Conservation (phyloP, 768 basidiomycete species). For the Kwoniella newhampshirensis region DNA sequence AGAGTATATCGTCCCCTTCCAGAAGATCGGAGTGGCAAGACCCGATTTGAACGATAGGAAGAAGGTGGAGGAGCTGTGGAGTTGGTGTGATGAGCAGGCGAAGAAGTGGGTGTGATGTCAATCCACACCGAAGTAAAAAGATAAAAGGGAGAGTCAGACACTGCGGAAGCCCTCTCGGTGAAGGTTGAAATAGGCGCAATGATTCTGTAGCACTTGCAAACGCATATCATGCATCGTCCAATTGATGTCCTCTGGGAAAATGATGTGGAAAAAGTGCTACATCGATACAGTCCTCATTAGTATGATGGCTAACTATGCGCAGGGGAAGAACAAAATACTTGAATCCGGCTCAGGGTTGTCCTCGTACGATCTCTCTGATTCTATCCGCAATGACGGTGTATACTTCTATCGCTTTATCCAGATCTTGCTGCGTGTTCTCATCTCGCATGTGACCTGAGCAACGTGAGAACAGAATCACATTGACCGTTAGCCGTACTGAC, state of each 20-base stretch:
- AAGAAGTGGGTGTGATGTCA: constrained; percentile 23
- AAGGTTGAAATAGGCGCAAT: neutral
- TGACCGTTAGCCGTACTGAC: neutral
- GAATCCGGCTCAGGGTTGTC: too few species aligned
- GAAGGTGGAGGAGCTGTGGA: constrained; percentile 31
- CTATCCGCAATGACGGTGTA: constrained; percentile 24
- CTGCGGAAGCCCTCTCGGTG: neutral
- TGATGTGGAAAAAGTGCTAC: too few species aligned
- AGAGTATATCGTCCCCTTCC: constrained; percentile 42
- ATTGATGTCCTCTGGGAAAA: too few species aligned
- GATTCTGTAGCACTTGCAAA: neutral
- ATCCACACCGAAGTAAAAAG: too few species aligned
- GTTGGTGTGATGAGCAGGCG: constrained; percentile 40
- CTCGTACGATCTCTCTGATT: constrained; percentile 22
- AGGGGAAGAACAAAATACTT: too few species aligned
- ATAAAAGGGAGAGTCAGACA: neutral
- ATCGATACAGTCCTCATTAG: too few species aligned
- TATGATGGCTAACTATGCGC: too few species aligned
- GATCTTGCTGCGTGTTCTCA: constrained; percentile 65
- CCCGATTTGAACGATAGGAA: constrained; percentile 33
- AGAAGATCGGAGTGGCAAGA: constrained; percentile 28
- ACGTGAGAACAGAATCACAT: neutral
- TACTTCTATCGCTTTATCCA: constrained; percentile 26
- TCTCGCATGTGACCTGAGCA: constrained; percentile 68
- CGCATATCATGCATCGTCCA: too few species aligned